Evolutionary conservation across 164 flowering plant species (phyloP), one percentile per base, ranked within the genome.

Genomic region (Chimonanthus salicifolius): DNA sequence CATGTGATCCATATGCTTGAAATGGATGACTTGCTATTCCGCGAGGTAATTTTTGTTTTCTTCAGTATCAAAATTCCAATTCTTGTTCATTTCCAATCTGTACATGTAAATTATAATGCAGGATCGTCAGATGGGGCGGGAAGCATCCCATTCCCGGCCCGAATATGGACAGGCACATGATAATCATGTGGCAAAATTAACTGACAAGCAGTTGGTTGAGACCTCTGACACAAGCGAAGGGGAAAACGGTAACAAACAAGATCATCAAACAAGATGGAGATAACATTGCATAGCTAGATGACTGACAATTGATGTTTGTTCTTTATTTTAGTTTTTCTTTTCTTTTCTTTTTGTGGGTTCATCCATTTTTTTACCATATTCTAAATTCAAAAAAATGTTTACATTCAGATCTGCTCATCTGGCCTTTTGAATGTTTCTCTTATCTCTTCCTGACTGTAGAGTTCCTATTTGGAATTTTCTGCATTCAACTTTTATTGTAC

Each of bases 1-100:
- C 94, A 92, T 80, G 88, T 94, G 13, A 87, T 94, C 69, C 97
- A 94, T 88, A 94, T 94, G 98, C 92, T 94, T 10, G 99, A 94
- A 84, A 90, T 92, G 9, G 98, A 92, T 71, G 93, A 91, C 79
- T 75, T 92, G 82, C 84, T 86, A 67, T 63, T 85, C 60, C 92
- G 88, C 58, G 92, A 87, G 68, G 98, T 91, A 86, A 69, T 88
- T 10, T 4, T 58, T 50, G 10, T 54, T 51, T 58, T 62, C 64
- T 60, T 68, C n/a, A 2, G 13, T 47, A 5, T 72, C 64, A 11
- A 64, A 9, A 48, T 63, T 58, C 73, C 60, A 48, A 65, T 48
- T 63, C 50, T 7, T 47, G 18, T 67, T 58, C 44, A 1, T 67
- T 58, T n/a, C 10, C 58, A 4, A 33, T 33, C 16, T 7, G 16